Conservation (phyloP, 225 moss, liverwort and hornwort genomes). For the Physcomitrellopsis africana region DNA sequence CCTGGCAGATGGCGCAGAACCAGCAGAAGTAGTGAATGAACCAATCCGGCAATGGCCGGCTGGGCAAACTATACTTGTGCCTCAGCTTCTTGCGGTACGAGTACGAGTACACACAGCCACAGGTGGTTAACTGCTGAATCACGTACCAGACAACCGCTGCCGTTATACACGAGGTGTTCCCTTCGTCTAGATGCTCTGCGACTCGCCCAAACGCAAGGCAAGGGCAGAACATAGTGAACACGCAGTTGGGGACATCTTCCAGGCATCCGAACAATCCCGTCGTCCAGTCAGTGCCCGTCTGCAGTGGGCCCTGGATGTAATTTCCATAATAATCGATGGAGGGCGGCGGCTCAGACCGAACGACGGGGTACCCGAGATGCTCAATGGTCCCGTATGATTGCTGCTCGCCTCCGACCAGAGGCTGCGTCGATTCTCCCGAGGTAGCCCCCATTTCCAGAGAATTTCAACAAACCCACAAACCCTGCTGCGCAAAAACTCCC, state of each 20-base stretch:
- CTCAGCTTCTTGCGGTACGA: conserved; percentile 76
- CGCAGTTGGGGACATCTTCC: conserved; percentile 70
- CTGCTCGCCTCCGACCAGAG: conserved; percentile 28
- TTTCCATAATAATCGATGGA: conserved; percentile 38
- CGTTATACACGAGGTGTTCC: conserved; percentile 79
- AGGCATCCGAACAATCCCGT: conserved; percentile 78
- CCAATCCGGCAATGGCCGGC: conserved; percentile 75
- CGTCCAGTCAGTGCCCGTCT: conserved; percentile 57
- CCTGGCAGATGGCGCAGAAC: conserved; percentile 97
- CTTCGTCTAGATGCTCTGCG: conserved; percentile 80
- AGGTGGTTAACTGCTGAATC: conserved; percentile 72
- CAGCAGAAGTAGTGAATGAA: conserved; percentile 80
- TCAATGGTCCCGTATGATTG: conserved; percentile 35
- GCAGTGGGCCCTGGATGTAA: neutral
- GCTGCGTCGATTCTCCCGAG: conserved; percentile 35
- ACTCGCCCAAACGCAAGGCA: conserved; percentile 87
- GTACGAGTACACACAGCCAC: conserved; percentile 84
- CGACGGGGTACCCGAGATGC: conserved; percentile 47
- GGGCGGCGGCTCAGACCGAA: conserved; percentile 46
- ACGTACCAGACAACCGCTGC: conserved; percentile 89
- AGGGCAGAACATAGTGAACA: conserved; percentile 85
- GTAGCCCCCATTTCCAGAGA: conserved; percentile 39
- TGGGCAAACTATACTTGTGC: conserved; percentile 67
- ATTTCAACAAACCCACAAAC: neutral
- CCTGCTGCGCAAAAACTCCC: conserved; percentile 15